Evolutionary conservation across 2,329 filamentous ascomycete species (phyloP), one percentile per base, ranked within the genome.

Genomic region (Chaetomium sp.): DNA sequence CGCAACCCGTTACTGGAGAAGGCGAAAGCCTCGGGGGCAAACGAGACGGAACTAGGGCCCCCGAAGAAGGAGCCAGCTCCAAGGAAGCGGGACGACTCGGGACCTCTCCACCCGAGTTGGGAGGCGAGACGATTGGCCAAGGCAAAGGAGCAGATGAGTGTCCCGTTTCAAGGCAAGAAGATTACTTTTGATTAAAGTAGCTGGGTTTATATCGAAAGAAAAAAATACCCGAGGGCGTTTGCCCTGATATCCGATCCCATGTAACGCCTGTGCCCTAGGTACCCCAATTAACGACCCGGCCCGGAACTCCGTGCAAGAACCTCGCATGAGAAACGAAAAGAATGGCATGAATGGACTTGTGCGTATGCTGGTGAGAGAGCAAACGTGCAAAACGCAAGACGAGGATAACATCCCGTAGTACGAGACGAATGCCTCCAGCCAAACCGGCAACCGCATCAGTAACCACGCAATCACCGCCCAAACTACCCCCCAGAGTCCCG

Each of bases 71-170:
- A 66, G 60, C 60, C 56, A 16, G 66, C 60, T 45, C 58, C 54
- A 21, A 54, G 68, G 63, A 64, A 35, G 19, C 63, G 71, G 21
- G 73, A 73, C 49, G 74, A 76, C 50, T 74, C 75, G 42, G 79
- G 85, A 0, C 69, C 81, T 3, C 74, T 90, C 70, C 88, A 90
- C 78, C 84, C 86, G 1, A 87, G 84, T 71, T 90, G 87, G 87
- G 83, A 83, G 68, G 87, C 87, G 63, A 84, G 81, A 68, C 87
- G 86, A 76, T 84, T 84, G 75, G 83, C 83, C 1, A 87, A 88
- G 75, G 84, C 87, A 70, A 78, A 78, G 66, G 78, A 82, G 67
- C 80, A 82, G 71, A 56, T 67, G 16, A 81, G 80, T 54, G 81
- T 80, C 25, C 76, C 78, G 25, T 88, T 87, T 73, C 72, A 81